These are phyloP conservation scores for Aspergillaceae sp. DNA, from an alignment of 2,329 filamentous ascomycete genomes.

Conservation along the genomic window DNA sequence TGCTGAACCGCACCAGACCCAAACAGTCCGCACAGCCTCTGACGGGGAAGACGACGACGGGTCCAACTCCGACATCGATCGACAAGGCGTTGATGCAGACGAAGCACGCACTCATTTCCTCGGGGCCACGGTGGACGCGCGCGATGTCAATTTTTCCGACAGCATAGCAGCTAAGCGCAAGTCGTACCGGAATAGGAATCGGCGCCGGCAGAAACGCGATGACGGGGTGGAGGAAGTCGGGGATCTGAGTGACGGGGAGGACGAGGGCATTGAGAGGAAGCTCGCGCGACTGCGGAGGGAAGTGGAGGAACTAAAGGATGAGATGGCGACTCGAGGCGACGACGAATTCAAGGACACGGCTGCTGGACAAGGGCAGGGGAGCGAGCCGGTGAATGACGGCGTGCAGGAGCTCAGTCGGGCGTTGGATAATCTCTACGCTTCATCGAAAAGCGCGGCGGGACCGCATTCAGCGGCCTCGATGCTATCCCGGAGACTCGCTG, in stretches of 20 bases:
- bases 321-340: conserved; percentile 34
- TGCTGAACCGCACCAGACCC: conserved; percentile 26
- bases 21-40: conserved; percentile 49
- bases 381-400: conserved; percentile 39
- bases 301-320: conserved; percentile 61
- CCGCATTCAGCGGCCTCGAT: conserved; percentile 26
- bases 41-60: conserved; percentile 49
- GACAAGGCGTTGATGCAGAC: conserved; percentile 64
- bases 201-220: conserved; percentile 47
- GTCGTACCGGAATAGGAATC: conserved; percentile 69
- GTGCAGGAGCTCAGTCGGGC: conserved; percentile 62
- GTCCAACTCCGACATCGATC: conserved; percentile 57
- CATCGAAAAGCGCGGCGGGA: conserved; percentile 17
- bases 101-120: conserved; percentile 74
- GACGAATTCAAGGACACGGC: conserved; percentile 43
- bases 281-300: conserved; percentile 77
- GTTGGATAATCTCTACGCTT: conserved; percentile 54
- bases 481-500: conserved; percentile 26
- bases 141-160: conserved; percentile 80
- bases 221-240: conserved; percentile 53
- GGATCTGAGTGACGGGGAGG: conserved; percentile 70
- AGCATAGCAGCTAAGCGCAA: conserved; percentile 73
- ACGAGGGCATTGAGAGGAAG: conserved; percentile 67
- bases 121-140: conserved; percentile 65
- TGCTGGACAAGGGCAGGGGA: conserved; percentile 35